These are phyloP conservation scores for Abelmoschus esculentus DNA, from an alignment of 345 rosid genomes.

Conservation along the genomic window DNA sequence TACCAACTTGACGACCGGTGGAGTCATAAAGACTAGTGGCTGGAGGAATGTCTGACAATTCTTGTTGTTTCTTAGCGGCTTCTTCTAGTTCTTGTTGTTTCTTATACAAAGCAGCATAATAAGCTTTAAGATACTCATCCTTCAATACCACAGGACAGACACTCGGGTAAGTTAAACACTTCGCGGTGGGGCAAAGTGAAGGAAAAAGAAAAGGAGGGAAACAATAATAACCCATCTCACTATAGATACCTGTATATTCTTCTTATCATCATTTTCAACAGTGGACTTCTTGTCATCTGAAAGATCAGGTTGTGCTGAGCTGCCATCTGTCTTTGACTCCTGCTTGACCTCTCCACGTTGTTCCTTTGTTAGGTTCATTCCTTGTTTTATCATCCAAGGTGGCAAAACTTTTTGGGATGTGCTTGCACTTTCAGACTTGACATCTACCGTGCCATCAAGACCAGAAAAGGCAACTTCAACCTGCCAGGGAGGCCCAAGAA, in stretches of 20 bases:
- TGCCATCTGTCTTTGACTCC: conserved; percentile 55
- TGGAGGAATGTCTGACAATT: conserved; percentile 20
- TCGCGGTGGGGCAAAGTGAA: not conserved
- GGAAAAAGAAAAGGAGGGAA: not conserved
- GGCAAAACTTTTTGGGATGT: conserved; percentile 59
- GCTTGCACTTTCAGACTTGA: conserved; percentile 48
- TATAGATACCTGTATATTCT: conserved; percentile 42
- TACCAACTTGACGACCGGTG: conserved; percentile 61
- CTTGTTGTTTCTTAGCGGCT: conserved; percentile 40
- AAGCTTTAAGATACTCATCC: conserved; percentile 81
- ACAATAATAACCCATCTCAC: conserved; percentile 4
- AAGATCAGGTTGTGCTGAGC: conserved; percentile 28
- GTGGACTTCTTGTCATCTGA: conserved; percentile 70
- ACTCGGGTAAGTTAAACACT: not conserved
- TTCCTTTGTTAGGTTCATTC: conserved; percentile 82
- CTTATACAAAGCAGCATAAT: conserved; percentile 52
- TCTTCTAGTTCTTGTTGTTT: conserved; percentile 52
- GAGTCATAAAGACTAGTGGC: conserved; percentile 26
- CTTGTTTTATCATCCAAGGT: conserved; percentile 93
- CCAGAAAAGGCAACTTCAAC: conserved; percentile 86
- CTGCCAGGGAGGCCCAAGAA: conserved; percentile 33
- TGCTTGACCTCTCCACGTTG: conserved; percentile 79
- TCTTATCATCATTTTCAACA: conserved; percentile 38
- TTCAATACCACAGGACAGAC: conserved; percentile 21
- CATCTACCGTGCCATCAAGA: conserved; percentile 59